phyloP scores from a whole-genome alignment of 163 green algal species.

The Chlamydomonas reinhardtii region DNA sequence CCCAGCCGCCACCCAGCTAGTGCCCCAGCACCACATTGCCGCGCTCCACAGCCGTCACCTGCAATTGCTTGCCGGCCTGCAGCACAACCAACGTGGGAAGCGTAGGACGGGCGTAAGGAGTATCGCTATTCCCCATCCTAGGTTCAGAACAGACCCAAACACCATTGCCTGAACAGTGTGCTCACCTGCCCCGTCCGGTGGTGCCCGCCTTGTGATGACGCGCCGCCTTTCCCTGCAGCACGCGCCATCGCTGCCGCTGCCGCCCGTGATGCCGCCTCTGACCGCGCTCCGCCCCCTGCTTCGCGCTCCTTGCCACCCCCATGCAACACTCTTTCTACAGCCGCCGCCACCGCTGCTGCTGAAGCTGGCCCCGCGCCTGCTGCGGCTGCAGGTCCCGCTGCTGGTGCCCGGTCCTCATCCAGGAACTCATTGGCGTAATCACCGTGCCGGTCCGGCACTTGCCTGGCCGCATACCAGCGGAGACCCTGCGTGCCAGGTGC shows the following conservation, averaged over 20 bases:
- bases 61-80: not conserved
- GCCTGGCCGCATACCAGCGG: constrained; percentile 7
- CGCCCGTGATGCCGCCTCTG: no score
- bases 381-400: not conserved
- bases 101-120: no score
- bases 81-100: no score
- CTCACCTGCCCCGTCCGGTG: no score
- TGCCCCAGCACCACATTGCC: constrained; percentile 21
- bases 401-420: not conserved
- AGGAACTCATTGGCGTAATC: constrained; percentile 40
- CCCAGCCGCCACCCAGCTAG: no score
- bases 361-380: not conserved
- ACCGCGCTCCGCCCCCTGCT: not conserved
- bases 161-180: not conserved
- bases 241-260: not conserved
- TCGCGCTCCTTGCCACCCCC: no score
- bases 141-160: not conserved
- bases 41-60: constrained; percentile 12
- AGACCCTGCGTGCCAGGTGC: constrained; percentile 9
- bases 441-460: constrained; percentile 25
- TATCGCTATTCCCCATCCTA: no score
- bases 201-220: no score
- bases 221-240: no score
- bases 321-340: not conserved
- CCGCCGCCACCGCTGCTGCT: not conserved